These are phyloP conservation scores for Cladophialophora immunda DNA, from an alignment of 2,329 filamentous ascomycete genomes.

Conservation along the genomic window DNA sequence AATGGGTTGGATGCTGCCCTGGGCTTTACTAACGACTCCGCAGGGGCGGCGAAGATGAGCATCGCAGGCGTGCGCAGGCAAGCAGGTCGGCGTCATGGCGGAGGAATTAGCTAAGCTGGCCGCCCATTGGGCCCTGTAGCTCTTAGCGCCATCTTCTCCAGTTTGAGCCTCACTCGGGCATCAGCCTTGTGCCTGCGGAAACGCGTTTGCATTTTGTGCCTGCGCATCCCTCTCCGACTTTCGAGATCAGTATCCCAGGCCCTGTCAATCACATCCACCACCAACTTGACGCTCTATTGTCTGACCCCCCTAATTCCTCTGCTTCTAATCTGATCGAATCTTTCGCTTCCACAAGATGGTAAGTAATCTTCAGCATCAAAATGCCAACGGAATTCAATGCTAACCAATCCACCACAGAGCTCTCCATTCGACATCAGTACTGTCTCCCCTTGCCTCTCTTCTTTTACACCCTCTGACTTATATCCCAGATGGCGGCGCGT, in stretches of 20 bases:
- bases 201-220: slow-evolving; percentile 36
- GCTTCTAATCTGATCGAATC: slow-evolving; percentile 48
- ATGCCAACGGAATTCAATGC: slow-evolving; percentile 33
- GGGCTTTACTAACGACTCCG: slow-evolving; percentile 4
- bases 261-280: slow-evolving; percentile 7
- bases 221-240: slow-evolving; percentile 20
- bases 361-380: slow-evolving; percentile 31
- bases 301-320: slow-evolving; percentile 28
- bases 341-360: slow-evolving; percentile 14
- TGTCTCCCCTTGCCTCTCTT: slow-evolving; percentile 43
- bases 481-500: slow-evolving; percentile 79
- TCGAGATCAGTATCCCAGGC: background rate
- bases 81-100: slow-evolving; percentile 33
- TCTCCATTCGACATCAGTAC: slow-evolving; percentile 96
- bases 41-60: slow-evolving; percentile 36
- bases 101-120: slow-evolving; percentile 11
- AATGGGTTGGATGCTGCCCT: background rate
- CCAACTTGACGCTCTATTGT: slow-evolving; percentile 7
- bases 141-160: slow-evolving; percentile 1
- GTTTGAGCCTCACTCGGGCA: slow-evolving; percentile 20
- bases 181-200: slow-evolving; percentile 4
- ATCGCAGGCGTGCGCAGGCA: slow-evolving; percentile 23
- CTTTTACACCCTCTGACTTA: slow-evolving; percentile 6
- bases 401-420: slow-evolving; percentile 62
- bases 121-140: slow-evolving; percentile 28